Base-by-base conservation (phyloP, 1,139 yeast species). In the Lodderomyces orthopsilosis region DNA sequence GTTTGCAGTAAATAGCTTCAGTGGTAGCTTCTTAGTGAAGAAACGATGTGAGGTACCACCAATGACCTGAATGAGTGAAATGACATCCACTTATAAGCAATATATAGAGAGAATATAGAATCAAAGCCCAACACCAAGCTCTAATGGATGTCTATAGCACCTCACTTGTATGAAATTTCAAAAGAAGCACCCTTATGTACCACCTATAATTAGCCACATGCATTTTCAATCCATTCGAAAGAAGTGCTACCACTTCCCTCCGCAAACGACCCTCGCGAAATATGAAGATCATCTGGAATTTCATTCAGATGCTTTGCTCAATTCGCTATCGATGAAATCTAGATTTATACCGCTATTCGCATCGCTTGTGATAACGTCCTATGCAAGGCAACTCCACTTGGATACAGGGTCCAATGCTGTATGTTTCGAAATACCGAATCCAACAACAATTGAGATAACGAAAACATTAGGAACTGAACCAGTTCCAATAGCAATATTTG, bases 401-500 rank as follows among this genome's bases (percentile, higher is more conserved):
- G 37, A 32, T 8, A 23, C 28, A 8, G 15, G 22, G n/a, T 21
- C 27, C 34, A 39, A 39, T 23, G 37, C 37, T n/a, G 41, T 35
- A 17, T 39, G 41, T 19, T 32, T 39, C 18, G 15, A 23, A 21
- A 24, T 39, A 4, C 13, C 33, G 28, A 18, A 23, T n/a, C 41
- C 41, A 32, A 38, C 44, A 13, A 42, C 26, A 1, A 32, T 44
- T 8, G 21, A 36, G 8, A 38, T 42, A 13, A 38, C 40, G 15
- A 27, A 10, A 30, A 37, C 42, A 2, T 15, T 40, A n/a, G 43
- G 43, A 14, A 28, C 41, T 4, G 18, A 26, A 13, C 18, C 41
- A 23, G 14, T 37, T 14, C 48, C 46, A 10, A 10, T 45, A 3
- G 13, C 43, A 12, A 10, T 45, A 12, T 45, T 42, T 36, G 33